Evolutionary conservation across 1,284 basidiomycete species (phyloP).

Genomic region (Cerrena zonata): DNA sequence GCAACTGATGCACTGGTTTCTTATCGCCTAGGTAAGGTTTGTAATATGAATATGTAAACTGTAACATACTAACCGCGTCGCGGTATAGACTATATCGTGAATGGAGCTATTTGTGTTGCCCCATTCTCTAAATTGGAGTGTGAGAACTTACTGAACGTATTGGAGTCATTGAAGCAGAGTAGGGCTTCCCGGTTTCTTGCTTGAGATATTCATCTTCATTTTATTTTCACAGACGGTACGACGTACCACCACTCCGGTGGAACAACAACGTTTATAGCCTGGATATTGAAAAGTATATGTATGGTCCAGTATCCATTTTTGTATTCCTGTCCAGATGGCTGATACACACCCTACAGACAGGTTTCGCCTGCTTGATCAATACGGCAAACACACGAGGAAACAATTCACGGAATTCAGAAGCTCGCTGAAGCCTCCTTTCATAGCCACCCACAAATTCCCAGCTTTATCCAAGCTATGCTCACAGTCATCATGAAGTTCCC

Average conservation of each 20-base stretch:
- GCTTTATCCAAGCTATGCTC: constrained; percentile 20
- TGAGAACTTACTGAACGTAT: constrained; percentile 37
- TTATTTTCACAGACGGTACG: too few species aligned
- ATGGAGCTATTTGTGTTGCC: constrained; percentile 35
- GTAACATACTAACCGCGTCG: not conserved
- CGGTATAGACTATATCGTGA: constrained; percentile 37
- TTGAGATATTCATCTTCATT: too few species aligned
- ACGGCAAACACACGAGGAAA: constrained; percentile 37
- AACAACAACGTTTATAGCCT: constrained; percentile 40
- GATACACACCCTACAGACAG: constrained; percentile 32
- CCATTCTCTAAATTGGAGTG: constrained; percentile 51
- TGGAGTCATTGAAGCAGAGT: constrained; percentile 30
- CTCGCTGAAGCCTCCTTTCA: constrained; percentile 14
- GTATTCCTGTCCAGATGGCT: too few species aligned
- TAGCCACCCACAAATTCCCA: constrained; percentile 12
- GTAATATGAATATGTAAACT: not conserved
- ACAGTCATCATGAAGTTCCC: constrained; percentile 35
- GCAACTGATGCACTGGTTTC: constrained; percentile 45
- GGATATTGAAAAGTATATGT: constrained; percentile 45
- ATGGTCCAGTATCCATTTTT: too few species aligned
- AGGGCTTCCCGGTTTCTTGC: too few species aligned
- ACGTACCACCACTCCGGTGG: not conserved
- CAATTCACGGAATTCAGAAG: constrained; percentile 25
- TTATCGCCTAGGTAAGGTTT: constrained; percentile 37
- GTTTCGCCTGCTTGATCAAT: constrained; percentile 40